Percentiles rank a stretch among this genome's conserved stretches.
Conservation (phyloP, 2,329 filamentous ascomycete species). For the Ophiocordyceps robertsii region DNA sequence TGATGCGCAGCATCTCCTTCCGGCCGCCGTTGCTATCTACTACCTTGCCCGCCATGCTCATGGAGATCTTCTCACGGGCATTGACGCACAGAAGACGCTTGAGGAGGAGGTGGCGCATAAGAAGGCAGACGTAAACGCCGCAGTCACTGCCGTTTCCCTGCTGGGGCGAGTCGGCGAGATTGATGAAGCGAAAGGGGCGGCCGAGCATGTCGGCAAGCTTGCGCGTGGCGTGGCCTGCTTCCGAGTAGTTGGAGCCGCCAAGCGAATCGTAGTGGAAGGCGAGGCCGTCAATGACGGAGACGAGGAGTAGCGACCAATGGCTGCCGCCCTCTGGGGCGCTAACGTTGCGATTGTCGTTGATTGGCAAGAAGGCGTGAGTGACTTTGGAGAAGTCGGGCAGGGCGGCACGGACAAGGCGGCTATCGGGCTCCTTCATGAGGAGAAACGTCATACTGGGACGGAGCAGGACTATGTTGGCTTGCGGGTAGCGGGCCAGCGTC, state of each 20-base stretch:
- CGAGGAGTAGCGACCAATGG: constrained; percentile 89
- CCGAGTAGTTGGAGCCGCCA: constrained; percentile 57
- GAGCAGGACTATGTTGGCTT: constrained; percentile 78
- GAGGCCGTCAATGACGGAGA: constrained; percentile 75
- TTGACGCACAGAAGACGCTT: constrained; percentile 70
- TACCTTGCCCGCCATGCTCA: constrained; percentile 79
- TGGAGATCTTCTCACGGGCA: constrained; percentile 74
- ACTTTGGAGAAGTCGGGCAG: constrained; percentile 69
- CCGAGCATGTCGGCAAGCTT: constrained; percentile 59
- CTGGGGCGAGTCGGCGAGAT: constrained; percentile 74
- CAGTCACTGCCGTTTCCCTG: constrained; percentile 91
- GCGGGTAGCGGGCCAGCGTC: constrained; percentile 64
- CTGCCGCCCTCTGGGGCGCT: constrained; percentile 74
- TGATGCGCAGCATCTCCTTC: constrained; percentile 84
- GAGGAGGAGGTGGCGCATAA: constrained; percentile 87
- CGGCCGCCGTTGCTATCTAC: constrained; percentile 69
- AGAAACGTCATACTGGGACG: constrained; percentile 89
- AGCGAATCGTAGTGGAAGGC: constrained; percentile 96
- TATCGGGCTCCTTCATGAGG: constrained; percentile 59
- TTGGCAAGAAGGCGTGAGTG: constrained; percentile 88
- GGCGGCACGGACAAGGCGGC: constrained; percentile 45
- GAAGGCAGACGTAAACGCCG: constrained; percentile 87
- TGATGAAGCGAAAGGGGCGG: constrained; percentile 58
- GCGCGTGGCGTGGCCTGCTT: constrained; percentile 55
- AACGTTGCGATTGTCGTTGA: constrained; percentile 76